Base-by-base conservation (phyloP, 2,329 filamentous ascomycete species). In the Hirsutella thompsonii region DNA sequence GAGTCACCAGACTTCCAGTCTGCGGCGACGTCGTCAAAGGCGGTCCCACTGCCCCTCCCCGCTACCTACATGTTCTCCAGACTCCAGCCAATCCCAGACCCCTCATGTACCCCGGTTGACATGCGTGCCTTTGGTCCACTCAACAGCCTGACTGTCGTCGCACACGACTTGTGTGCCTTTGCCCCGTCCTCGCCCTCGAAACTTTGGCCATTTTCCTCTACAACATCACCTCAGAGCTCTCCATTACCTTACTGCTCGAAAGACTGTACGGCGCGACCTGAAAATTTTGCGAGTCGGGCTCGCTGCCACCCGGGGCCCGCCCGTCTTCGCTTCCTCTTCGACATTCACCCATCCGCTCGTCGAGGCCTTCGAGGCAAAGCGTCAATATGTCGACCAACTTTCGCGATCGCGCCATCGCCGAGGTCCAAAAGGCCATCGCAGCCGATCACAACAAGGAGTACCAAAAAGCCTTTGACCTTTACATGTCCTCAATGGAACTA, bases 361-460 rank as follows among this genome's bases (percentile, higher is more conserved):
- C 34, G 6, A 20, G 34, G 20, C 16, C 18, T 20, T 13, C 18
- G 37, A 23, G n/a, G 26, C 23, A 38, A 18, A n/a, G 36, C 42
- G 20, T 44, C 43, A 20, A 16, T 39, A 95, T 95, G 89, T 94
- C 88, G 48, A 93, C 87, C 62, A 92, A 98, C 68, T 98, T 96
- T 61, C 79, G 95, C 56, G 89, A 89, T 57, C 87, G 90, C 55
- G 92, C 92, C 55, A 96, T 96, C 69, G 87, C 93, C 57, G 82
- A 85, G 63, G 90, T 98, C 56, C 94, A 94, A 66, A 93, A 94
- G 65, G 92, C 92, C 52, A 96, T 98, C 68, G 89, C 94, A 61
- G 81, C 84, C 54, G 92, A 98, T 69, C 94, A 90, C 51, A 83
- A 85, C 36, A 89, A 87, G 59, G 87, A 96, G 60, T 98, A 98